Base-by-base conservation (phyloP, 345 rosid genomes). In the Camelina sativa region DNA sequence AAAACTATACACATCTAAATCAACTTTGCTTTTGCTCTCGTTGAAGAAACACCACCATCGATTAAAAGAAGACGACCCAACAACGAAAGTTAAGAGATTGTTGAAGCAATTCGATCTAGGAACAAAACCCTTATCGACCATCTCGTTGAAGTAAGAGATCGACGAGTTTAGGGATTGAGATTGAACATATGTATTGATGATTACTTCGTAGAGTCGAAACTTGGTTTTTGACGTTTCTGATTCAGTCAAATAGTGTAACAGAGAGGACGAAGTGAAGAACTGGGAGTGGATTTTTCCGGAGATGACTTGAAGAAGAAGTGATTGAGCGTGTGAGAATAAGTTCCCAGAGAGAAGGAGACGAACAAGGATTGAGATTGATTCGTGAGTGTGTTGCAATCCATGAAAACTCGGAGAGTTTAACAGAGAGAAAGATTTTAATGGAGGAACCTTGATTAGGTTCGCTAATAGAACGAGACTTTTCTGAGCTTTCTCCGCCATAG, bases 1-100 rank as follows among this genome's bases (percentile, higher is more conserved):
- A 56, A 82, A 88, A 71, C 89, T 93, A 56, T 87, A 85, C 28
- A 65, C 80, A 77, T 93, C 97, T 37, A 82, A 56, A 13, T 58
- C 30, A 40, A 85, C 85, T 73, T 30, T 76, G 3, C 35, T 76
- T 52, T 76, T 84, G 8, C 40, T 73, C 57, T 80, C 72, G 19
- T 61, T 68, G 68, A 86, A 91, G 78, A 86, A 46, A 10, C 63
- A 46, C 85, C 83, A 86, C 16, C 84, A 81, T 61, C 80, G 71
- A 41, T 82, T 79, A 58, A 89, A 85, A 38, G 64, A 71, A 35
- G 60, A 46, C 3, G 84, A 84, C 23, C 77, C 73, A 50, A 83
- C 28, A 52, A 89, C 78, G 47, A 72, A 82, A 47, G 74, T 41
- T 46, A 91, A 64, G 35, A 91, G 76, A 62, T 67, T 81, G 47